Evolutionary conservation across 2,329 filamentous ascomycete genomes (phyloP).

Genomic region (Sporothrix luriei): DNA sequence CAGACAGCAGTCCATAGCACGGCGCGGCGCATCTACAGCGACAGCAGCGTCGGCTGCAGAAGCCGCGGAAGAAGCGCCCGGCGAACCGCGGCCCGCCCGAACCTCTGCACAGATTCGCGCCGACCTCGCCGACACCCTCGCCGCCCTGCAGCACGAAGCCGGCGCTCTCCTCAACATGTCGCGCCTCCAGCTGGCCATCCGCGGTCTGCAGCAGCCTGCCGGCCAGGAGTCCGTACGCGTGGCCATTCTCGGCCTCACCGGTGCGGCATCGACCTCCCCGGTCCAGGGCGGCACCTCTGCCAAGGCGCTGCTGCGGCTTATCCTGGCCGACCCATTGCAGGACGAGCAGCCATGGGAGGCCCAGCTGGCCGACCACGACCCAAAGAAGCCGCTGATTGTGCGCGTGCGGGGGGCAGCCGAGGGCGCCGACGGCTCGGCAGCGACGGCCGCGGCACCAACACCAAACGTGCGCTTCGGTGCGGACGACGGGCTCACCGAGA

Average conservation of each 20-base stretch:
- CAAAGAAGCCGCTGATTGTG: slow-evolving; percentile 63
- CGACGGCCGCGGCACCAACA: slow-evolving; percentile 39
- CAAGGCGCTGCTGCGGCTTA: slow-evolving; percentile 66
- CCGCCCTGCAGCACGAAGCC: slow-evolving; percentile 62
- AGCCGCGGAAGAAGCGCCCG: slow-evolving; percentile 32
- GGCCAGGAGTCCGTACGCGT: slow-evolving; percentile 62
- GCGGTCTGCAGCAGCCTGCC: slow-evolving; percentile 60
- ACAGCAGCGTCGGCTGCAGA: slow-evolving; percentile 41
- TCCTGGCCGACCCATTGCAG: slow-evolving; percentile 70
- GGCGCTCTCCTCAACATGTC: slow-evolving; percentile 67
- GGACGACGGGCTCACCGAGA: slow-evolving; percentile 55
- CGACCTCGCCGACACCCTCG: slow-evolving; percentile 62
- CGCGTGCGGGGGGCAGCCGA: slow-evolving; percentile 49
- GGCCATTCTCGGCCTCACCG: slow-evolving; percentile 56
- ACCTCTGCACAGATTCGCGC: slow-evolving; percentile 22
- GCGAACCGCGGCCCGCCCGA: background rate
- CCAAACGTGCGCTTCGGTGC: background rate
- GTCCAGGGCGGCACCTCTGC: slow-evolving; percentile 53
- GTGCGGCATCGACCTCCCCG: slow-evolving; percentile 40
- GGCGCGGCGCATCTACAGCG: slow-evolving; percentile 39
- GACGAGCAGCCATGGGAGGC: slow-evolving; percentile 67
- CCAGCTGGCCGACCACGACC: slow-evolving; percentile 57
- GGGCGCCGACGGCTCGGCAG: slow-evolving; percentile 37
- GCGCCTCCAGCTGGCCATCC: slow-evolving; percentile 69
- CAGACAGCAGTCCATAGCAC: slow-evolving; percentile 23